These are phyloP conservation scores for Immersiporthe knoxdaviesiana DNA, from an alignment of 2,329 filamentous ascomycete genomes.

Conservation along the genomic window DNA sequence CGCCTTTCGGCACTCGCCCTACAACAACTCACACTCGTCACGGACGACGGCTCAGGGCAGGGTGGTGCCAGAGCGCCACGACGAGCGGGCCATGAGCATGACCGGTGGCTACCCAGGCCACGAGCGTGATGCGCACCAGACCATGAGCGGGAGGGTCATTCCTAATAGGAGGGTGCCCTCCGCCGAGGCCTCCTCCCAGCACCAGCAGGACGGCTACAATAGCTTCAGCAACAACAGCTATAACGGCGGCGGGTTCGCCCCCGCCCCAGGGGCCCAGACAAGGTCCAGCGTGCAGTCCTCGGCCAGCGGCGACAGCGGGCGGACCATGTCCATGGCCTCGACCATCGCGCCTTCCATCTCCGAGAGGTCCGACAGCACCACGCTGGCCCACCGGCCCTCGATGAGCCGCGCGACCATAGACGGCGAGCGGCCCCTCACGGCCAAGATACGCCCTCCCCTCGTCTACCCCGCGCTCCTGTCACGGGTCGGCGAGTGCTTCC, in stretches of 20 bases:
- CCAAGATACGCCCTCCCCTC: slow-evolving; percentile 73
- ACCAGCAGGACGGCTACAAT: slow-evolving; percentile 32
- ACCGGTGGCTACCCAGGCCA: slow-evolving; percentile 71
- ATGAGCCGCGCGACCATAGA: slow-evolving; percentile 58
- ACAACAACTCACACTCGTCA: slow-evolving; percentile 67
- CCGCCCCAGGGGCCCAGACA: slow-evolving; percentile 57
- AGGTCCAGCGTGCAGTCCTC: slow-evolving; percentile 67
- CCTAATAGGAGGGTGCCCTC: slow-evolving; percentile 64
- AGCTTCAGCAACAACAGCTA: slow-evolving; percentile 23
- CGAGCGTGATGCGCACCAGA: slow-evolving; percentile 82
- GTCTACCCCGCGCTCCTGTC: slow-evolving; percentile 94
- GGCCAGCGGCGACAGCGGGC: slow-evolving; percentile 51
- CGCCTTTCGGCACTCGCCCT: slow-evolving; percentile 78
- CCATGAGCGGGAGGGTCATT: slow-evolving; percentile 90
- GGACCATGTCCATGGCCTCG: slow-evolving; percentile 93
- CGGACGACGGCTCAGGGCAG: slow-evolving; percentile 90
- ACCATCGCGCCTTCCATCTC: slow-evolving; percentile 71
- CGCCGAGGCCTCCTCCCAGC: slow-evolving; percentile 24
- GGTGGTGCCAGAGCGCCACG: slow-evolving; percentile 86
- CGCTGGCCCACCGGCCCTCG: slow-evolving; percentile 59
- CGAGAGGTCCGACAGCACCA: slow-evolving; percentile 30
- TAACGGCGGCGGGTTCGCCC: slow-evolving; percentile 41
- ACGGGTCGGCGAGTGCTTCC: slow-evolving; percentile 90
- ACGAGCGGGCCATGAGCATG: slow-evolving; percentile 96
- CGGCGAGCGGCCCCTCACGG: slow-evolving; percentile 60